Evolutionary conservation across 345 rosid species (phyloP).

Genomic region (Eucalyptus regnans): DNA sequence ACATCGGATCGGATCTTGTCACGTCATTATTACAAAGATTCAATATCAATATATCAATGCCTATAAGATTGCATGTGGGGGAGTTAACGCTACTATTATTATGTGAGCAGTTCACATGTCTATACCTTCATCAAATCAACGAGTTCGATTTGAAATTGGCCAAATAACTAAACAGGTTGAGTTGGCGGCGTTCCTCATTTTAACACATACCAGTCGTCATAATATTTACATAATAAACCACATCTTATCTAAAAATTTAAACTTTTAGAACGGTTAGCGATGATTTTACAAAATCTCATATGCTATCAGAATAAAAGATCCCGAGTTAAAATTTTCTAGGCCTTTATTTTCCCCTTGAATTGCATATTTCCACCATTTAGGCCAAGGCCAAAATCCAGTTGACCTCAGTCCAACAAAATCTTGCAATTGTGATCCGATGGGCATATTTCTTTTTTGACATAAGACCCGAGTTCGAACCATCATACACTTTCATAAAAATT

Average conservation of each 20-base stretch:
- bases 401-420: background rate
- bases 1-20: background rate
- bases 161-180: accelerated
- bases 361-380: background rate
- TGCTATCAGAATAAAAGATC: accelerated
- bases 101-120: background rate
- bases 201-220: background rate
- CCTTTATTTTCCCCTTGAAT: accelerated
- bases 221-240: too few species aligned
- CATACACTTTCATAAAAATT: background rate
- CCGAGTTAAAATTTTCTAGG: background rate
- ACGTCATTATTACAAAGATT: background rate
- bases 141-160: background rate
- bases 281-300: too few species aligned
- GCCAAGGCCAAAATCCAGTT: background rate
- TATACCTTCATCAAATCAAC: too few species aligned
- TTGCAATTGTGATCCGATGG: too few species aligned
- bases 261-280: accelerated
- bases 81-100: background rate
- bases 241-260: background rate
- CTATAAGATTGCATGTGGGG: background rate
- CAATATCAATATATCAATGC: background rate
- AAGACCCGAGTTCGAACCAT: background rate
- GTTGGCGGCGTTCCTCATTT: background rate
- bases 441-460: background rate